Evolutionary conservation across 2,329 filamentous ascomycete species (phyloP), one percentile per base, ranked within the genome.

Genomic region (Penicillium frequentans): DNA sequence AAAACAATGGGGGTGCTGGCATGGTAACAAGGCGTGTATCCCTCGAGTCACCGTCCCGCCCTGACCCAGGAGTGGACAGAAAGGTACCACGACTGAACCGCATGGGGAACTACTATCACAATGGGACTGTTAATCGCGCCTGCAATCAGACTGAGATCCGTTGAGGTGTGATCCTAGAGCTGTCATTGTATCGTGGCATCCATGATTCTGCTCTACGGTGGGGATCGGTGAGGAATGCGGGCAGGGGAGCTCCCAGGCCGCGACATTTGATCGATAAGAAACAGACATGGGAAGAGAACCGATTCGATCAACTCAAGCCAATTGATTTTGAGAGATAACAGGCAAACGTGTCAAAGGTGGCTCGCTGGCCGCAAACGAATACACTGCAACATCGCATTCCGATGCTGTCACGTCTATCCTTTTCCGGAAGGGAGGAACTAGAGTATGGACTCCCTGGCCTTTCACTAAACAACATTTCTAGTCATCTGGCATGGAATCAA

Each of bases 11-110:
- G 57, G 61, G 52, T 57, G 56, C 60, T 65, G 64, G 64, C 58
- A 67, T 67, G 64, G 64, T 64, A 66, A 67, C 64, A 67, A 58
- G 59, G 60, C 52, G 50, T 56, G 14, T 44, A 58, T 57, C 58
- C 58, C 60, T 63, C 54, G 54, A 58, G 54, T 58, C 59, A 61
- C 42, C 44, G 27, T 53, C 21, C 23, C 55, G 49, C 56, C 58
- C 59, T 56, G 52, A 26, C 37, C 49, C 19, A 39, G 19, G 24
- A 55, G 37, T 51, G 55, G 58, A 35, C 24, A 37, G 45, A 16
- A 21, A 29, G 33, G 37, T 50, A 19, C 49, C 26, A 39, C 23
- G 21, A 7, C 11, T 39, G 11, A 33, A 35, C 59, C 56, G 62
- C 58, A 62, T 60, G 39, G 53, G 56, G 58, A 26, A 46, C 26